These are phyloP conservation scores for Phaeodactylum tricornutum DNA, from an alignment of 108 stramenopile genomes.

Conservation along the genomic window DNA sequence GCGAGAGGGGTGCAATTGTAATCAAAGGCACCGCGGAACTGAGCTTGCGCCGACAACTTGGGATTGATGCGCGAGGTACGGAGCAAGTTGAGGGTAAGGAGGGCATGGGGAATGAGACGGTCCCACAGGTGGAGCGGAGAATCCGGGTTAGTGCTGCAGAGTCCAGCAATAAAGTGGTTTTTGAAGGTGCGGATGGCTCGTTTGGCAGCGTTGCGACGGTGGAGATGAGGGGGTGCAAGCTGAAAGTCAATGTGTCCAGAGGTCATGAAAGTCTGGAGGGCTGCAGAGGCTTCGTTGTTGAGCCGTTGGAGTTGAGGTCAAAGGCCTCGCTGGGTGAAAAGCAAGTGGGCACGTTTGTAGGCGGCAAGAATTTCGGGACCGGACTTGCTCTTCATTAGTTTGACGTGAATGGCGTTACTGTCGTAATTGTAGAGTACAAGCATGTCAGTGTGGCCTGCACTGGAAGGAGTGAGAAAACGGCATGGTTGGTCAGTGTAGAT, in stretches of 20 bases:
- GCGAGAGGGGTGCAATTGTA: conserved; percentile 1
- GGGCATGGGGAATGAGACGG: conserved; percentile 12
- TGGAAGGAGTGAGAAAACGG: not conserved
- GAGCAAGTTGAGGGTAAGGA: conserved; percentile 17
- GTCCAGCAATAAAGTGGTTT: conserved; percentile 32
- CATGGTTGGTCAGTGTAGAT: conserved; percentile 17
- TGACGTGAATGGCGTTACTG: conserved; percentile 23
- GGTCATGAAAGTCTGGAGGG: conserved; percentile 5
- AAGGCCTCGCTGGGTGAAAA: not conserved
- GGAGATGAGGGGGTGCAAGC: conserved; percentile 24
- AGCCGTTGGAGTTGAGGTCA: conserved; percentile 6
- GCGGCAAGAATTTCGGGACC: conserved; percentile 1
- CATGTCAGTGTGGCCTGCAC: conserved; percentile 8
- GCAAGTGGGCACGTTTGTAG: conserved; percentile 6
- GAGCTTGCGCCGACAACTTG: conserved; percentile 14
- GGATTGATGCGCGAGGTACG: conserved; percentile 9
- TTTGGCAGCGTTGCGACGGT: conserved; percentile 33
- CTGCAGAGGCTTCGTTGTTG: conserved; percentile 15
- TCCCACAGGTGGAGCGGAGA: conserved; percentile 23
- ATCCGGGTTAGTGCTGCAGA: conserved; percentile 10
- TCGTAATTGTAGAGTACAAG: conserved; percentile 28
- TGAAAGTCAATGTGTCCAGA: conserved; percentile 18
- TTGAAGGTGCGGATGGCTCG: conserved; percentile 38
- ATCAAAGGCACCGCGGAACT: conserved; percentile 12
- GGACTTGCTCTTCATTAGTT: conserved; percentile 10